phyloP scores from a whole-genome alignment of 148 eudicot species.

The Persicaria maculosa region DNA sequence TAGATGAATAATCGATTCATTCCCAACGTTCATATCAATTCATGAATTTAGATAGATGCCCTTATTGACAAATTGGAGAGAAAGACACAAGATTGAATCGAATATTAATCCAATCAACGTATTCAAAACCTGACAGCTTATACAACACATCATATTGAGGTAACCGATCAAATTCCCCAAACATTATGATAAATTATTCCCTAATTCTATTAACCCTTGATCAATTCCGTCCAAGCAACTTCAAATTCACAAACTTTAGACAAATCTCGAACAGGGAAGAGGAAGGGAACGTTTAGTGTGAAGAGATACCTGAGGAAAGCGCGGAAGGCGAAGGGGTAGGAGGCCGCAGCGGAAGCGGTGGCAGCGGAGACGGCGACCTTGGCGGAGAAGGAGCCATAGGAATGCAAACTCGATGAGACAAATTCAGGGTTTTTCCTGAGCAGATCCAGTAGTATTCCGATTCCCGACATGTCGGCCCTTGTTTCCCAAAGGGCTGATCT shows the following conservation, averaged over 20 bases:
- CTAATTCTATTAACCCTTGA: neutral
- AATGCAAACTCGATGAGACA: constrained; percentile 36
- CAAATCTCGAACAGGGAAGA: neutral
- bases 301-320: constrained; percentile 38
- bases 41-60: too few relatives aligned
- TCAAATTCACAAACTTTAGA: neutral
- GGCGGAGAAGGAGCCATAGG: constrained; percentile 43
- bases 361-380: constrained; percentile 39
- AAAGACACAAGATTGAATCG: neutral
- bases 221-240: neutral
- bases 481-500: too few relatives aligned
- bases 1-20: neutral
- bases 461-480: constrained; percentile 45
- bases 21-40: neutral
- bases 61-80: too few relatives aligned
- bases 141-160: neutral
- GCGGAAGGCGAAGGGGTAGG: constrained; percentile 49
- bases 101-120: neutral
- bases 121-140: neutral
- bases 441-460: constrained; percentile 58
- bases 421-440: constrained; percentile 49
- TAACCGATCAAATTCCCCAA: neutral
- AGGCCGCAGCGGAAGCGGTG: constrained; percentile 33
- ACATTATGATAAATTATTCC: neutral
- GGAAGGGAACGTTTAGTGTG: neutral